These are phyloP conservation scores for Gloeophyllum trabeum DNA, from an alignment of 768 basidiomycete genomes.

Conservation along the genomic window DNA sequence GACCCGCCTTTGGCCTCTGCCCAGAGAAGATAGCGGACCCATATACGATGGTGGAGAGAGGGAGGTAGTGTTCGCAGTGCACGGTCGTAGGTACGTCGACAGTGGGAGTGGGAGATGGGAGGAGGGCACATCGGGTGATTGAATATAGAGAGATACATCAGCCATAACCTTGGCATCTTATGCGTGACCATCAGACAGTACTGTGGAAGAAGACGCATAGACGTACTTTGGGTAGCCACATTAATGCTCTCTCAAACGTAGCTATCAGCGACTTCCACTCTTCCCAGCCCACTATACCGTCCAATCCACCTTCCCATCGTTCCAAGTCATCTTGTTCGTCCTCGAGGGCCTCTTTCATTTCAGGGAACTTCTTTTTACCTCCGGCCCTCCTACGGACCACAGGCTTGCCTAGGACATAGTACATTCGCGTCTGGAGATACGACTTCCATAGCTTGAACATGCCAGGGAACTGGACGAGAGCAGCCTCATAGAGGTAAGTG, in stretches of 20 bases:
- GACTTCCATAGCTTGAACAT: slow-evolving; percentile 96
- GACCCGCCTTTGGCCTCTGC: slow-evolving; percentile 72
- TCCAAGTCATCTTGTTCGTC: slow-evolving; percentile 73
- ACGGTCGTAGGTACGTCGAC: slow-evolving; percentile 88
- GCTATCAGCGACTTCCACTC: slow-evolving; percentile 91
- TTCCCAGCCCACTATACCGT: slow-evolving; percentile 87
- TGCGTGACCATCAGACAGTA: slow-evolving; percentile 22
- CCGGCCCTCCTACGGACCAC: slow-evolving; percentile 67
- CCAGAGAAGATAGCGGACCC: slow-evolving; percentile 90
- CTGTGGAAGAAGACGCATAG: slow-evolving; percentile 1
- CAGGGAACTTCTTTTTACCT: slow-evolving; percentile 85
- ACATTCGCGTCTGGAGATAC: slow-evolving; percentile 75
- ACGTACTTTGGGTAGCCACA: slow-evolving; percentile 87
- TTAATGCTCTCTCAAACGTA: slow-evolving; percentile 83
- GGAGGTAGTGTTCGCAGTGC: slow-evolving; percentile 89
- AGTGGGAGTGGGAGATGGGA: slow-evolving; percentile 77
- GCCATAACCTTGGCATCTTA: slow-evolving; percentile 92
- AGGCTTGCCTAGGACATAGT: slow-evolving; percentile 75
- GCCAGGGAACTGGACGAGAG: slow-evolving; percentile 75
- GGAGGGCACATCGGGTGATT: slow-evolving; percentile 85
- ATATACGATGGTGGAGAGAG: slow-evolving; percentile 83
- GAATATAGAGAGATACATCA: slow-evolving; percentile 86
- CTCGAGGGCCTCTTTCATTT: slow-evolving; percentile 82
- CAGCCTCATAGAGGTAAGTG: slow-evolving; percentile 90
- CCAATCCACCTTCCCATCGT: slow-evolving; percentile 79